These are phyloP conservation scores for Chlorokybus atmophyticus DNA, from an alignment of 139 green algal species.

Conservation along the genomic window DNA sequence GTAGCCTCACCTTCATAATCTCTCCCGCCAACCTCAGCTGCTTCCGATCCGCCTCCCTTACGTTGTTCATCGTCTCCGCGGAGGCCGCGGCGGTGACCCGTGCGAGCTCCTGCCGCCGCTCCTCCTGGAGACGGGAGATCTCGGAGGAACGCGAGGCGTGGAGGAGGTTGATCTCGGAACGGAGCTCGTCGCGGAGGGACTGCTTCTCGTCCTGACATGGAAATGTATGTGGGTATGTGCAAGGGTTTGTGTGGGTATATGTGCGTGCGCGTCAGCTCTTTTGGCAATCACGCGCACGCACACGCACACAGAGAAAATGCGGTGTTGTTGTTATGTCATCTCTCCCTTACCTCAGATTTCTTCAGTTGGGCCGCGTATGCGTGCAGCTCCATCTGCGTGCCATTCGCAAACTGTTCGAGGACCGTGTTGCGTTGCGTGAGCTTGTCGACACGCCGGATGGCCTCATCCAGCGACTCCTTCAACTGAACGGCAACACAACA, in stretches of 20 bases:
- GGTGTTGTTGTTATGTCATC: too few species aligned
- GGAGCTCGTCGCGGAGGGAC: too few species aligned
- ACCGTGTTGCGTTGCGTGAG: not conserved
- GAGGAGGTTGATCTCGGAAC: too few species aligned
- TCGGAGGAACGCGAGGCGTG: too few species aligned
- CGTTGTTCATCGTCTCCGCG: not conserved
- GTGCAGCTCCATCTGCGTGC: not conserved
- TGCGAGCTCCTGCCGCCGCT: not conserved
- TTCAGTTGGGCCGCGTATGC: not conserved
- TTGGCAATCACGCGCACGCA: not conserved
- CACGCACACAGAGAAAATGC: too few species aligned
- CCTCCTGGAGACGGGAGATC: not conserved
- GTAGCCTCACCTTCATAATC: not conserved
- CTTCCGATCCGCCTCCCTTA: not conserved
- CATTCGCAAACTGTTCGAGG: not conserved
- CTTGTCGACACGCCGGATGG: not conserved
- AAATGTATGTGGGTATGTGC: constrained; percentile 13
- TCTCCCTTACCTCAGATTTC: not conserved
- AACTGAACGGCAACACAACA: too few species aligned
- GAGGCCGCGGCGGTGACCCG: not conserved
- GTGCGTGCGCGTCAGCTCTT: not conserved
- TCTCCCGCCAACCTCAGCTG: not conserved
- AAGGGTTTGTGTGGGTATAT: constrained; percentile 4
- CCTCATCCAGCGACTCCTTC: not conserved
- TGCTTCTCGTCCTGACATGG: too few species aligned